Evolutionary conservation across 1,284 basidiomycete genomes (phyloP).

Genomic region (Rhodotorula sp.): DNA sequence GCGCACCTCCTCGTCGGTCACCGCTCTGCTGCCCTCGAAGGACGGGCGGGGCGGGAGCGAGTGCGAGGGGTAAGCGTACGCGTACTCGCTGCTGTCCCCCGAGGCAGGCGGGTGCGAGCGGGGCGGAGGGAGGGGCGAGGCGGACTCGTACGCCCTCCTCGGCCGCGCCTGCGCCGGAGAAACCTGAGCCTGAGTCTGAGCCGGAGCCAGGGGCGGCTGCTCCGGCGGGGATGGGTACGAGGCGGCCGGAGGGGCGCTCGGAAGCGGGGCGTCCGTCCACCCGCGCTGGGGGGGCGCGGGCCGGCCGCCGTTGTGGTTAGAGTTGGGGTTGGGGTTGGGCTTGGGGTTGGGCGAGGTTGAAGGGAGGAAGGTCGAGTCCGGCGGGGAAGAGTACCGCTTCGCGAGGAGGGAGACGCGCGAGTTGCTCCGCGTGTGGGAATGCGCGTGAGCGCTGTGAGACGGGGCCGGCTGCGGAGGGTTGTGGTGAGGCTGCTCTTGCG

Average conservation of each 20-base stretch:
- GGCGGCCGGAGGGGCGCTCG: neutral
- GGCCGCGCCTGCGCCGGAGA: neutral
- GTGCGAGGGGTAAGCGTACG: neutral
- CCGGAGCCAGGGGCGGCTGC: too few relatives aligned
- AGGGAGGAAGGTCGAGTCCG: neutral
- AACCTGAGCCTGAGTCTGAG: too few relatives aligned
- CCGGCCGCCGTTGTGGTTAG: neutral
- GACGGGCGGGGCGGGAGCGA: too few relatives aligned
- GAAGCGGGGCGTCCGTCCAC: neutral
- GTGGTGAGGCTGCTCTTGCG: too few relatives aligned
- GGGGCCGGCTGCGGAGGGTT: neutral
- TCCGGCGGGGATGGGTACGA: neutral
- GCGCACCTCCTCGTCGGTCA: neutral
- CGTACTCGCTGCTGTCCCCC: too few relatives aligned
- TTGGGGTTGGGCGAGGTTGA: neutral
- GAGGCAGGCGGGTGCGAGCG: too few relatives aligned
- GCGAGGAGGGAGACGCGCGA: slow-evolving; percentile 34
- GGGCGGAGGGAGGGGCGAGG: neutral
- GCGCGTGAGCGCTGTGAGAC: neutral
- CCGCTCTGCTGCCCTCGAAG: too few relatives aligned
- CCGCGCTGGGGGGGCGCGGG: neutral
- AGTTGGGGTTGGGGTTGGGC: neutral
- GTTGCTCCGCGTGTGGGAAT: slow-evolving; percentile 6
- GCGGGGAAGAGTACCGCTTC: slow-evolving; percentile 27
- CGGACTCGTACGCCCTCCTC: neutral